A percentile compares a stretch with the other conserved stretches of the same genome.
These are phyloP conservation scores for Nyssa sinensis DNA, from an alignment of 148 eudicot species.

Conservation along the genomic window DNA sequence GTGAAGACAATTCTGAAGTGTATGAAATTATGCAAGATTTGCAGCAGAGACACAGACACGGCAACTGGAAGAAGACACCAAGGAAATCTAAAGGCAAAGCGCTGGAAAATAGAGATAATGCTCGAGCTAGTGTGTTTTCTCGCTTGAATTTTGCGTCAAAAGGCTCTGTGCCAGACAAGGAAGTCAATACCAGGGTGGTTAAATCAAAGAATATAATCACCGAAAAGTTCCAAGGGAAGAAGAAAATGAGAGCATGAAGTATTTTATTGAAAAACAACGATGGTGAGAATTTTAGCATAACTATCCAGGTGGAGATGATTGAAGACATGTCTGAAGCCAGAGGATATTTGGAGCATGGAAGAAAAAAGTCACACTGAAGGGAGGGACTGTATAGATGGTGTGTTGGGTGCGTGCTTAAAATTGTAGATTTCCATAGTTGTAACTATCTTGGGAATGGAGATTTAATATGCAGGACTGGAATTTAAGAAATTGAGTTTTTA, in stretches of 20 bases:
- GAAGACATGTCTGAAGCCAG: background rate
- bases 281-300: background rate
- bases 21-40: slow-evolving; percentile 22
- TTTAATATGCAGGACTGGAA: too few relatives aligned
- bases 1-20: slow-evolving; percentile 9
- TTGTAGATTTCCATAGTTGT: too few relatives aligned
- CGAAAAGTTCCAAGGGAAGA: background rate
- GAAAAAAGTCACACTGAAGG: slow-evolving; percentile 4
- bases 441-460: too few relatives aligned
- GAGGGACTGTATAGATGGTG: background rate
- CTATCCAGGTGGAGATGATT: background rate
- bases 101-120: background rate
- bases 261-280: background rate
- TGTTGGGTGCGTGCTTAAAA: background rate
- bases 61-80: slow-evolving; percentile 20
- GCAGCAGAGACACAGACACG: slow-evolving; percentile 3
- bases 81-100: background rate
- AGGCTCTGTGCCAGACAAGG: background rate
- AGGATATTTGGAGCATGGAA: background rate
- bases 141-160: slow-evolving; percentile 14
- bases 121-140: slow-evolving; percentile 15
- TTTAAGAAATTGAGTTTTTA: too few relatives aligned
- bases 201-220: background rate
- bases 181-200: background rate
- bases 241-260: slow-evolving; percentile 13